Conservation (phyloP, 495 filamentous ascomycete genomes). For the Xylaria venustula region DNA sequence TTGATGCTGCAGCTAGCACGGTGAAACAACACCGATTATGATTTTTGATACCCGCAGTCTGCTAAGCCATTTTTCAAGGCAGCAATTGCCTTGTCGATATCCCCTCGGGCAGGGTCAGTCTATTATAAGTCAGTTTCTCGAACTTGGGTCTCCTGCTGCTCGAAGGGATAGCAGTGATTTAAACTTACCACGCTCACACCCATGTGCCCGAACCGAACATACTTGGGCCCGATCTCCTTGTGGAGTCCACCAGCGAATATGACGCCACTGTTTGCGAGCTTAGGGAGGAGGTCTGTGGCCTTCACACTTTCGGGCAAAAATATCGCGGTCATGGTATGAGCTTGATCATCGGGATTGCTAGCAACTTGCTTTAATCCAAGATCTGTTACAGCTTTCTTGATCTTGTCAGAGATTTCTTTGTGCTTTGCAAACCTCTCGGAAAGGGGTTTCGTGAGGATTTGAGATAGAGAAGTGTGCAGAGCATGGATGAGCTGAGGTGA, state of each 20-base stretch:
- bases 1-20: neutral
- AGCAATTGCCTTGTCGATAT: slow-evolving; percentile 79
- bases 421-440: slow-evolving; percentile 78
- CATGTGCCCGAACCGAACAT: slow-evolving; percentile 82
- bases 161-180: slow-evolving; percentile 41
- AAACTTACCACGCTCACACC: slow-evolving; percentile 75
- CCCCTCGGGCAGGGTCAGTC: slow-evolving; percentile 60
- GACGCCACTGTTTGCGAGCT: slow-evolving; percentile 82
- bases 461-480: slow-evolving; percentile 85
- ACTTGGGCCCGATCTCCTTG: slow-evolving; percentile 65
- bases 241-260: slow-evolving; percentile 94
- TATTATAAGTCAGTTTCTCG: slow-evolving; percentile 26
- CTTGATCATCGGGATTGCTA: slow-evolving; percentile 80
- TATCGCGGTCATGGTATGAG: slow-evolving; percentile 96
- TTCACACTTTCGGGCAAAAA: slow-evolving; percentile 84
- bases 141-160: slow-evolving; percentile 29
- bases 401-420: slow-evolving; percentile 68
- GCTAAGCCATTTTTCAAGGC: slow-evolving; percentile 70
- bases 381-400: slow-evolving; percentile 76
- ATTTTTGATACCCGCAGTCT: slow-evolving; percentile 66
- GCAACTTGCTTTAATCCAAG: slow-evolving; percentile 87
- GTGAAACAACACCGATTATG: slow-evolving; percentile 24
- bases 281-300: slow-evolving; percentile 78
- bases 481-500: slow-evolving; percentile 92
- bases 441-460: slow-evolving; percentile 78